Evolutionary conservation across 495 filamentous ascomycete species (phyloP).

Genomic region (Viridothelium virens): DNA sequence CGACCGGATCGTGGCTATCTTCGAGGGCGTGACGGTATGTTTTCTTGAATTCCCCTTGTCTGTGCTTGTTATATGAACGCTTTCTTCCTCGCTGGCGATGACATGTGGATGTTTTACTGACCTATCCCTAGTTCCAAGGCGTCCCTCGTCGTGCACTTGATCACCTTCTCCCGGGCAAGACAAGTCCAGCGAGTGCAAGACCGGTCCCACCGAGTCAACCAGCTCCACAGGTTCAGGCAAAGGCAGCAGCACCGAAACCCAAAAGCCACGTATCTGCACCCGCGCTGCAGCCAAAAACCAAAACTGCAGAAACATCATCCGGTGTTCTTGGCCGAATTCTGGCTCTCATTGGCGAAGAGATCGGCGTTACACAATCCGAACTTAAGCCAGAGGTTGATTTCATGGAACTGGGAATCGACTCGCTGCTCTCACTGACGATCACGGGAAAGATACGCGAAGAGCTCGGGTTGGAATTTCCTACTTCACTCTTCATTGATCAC

Average conservation of each 20-base stretch:
- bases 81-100: too few species aligned
- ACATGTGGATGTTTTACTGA: too few species aligned
- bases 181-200: conserved; percentile 16
- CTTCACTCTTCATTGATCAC: conserved; percentile 16
- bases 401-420: conserved; percentile 18
- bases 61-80: too few species aligned
- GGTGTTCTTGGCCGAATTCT: conserved; percentile 7
- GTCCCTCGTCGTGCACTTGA: conserved; percentile 15
- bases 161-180: conserved; percentile 15
- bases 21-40: too few species aligned
- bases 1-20: neutral
- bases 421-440: conserved; percentile 16
- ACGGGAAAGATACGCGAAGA: conserved; percentile 16
- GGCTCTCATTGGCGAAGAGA: conserved; percentile 15
- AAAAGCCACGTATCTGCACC: neutral
- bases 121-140: conserved; percentile 10
- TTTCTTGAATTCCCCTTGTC: too few species aligned
- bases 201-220: conserved; percentile 14
- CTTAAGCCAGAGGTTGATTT: conserved; percentile 16
- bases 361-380: conserved; percentile 13
- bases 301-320: neutral
- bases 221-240: conserved; percentile 15
- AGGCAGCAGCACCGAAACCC: conserved; percentile 17
- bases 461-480: conserved; percentile 14
- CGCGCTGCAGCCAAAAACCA: neutral